Evolutionary conservation across 2,329 filamentous ascomycete genomes (phyloP), one percentile per base, ranked within the genome.

Genomic region (Penicillium griseofulvum): DNA sequence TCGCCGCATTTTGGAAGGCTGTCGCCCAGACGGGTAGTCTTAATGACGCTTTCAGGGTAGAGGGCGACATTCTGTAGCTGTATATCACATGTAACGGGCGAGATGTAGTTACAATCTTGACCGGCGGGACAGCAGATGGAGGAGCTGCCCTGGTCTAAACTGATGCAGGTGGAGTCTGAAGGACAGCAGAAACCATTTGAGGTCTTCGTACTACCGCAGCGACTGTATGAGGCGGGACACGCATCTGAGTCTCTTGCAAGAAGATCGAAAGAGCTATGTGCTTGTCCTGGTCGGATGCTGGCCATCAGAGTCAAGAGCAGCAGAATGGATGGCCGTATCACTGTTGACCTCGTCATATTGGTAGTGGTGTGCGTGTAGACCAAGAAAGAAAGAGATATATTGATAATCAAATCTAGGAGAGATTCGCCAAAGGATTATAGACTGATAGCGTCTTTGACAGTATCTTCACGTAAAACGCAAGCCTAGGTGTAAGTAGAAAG

Each of bases 41-140:
- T 76, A 26, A 80, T 63, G 4, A 66, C 53, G 31, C 69, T 73
- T 10, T 66, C 62, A 5, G 76, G 71, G 36, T 76, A 63, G 5
- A 66, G 46, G 0, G 70, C 72, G 5, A 73, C 68, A 62, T 80
- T 73, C 54, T 79, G 77, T 14, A 66, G 64, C 29, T 68, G 62
- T 4, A 78, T 57, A 54, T 80, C 67, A 67, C 78, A 80, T 26
- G 68, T 67, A 45, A 79, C 76, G 1, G 74, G 68, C 31, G 69
- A 57, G 44, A 80, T 79, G 49, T 68, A 72, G 14, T 67, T 59
- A 59, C 78, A 80, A 47, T 68, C 65, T 26, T 65, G 54, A 5
- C 74, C 76, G 11, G 68, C 64, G n/a, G 76, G 77, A 61, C 78
- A 80, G 64, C 78, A 80, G 24, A 80, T 69, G 28, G 71, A 76